These are phyloP conservation scores for Candida nonsorbophila DNA, from an alignment of 805 yeast genomes.

Conservation along the genomic window DNA sequence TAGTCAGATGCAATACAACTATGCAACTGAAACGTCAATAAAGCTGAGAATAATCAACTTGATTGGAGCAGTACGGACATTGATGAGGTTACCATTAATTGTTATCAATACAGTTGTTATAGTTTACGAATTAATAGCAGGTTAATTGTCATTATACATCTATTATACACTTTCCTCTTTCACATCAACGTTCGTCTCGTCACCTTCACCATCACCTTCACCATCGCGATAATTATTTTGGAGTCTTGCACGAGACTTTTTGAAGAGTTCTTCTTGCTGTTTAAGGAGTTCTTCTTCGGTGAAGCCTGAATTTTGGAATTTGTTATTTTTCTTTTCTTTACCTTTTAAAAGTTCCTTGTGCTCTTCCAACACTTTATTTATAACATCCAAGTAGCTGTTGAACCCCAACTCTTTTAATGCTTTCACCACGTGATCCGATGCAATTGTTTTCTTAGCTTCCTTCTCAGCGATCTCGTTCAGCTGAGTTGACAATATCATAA, in stretches of 20 bases:
- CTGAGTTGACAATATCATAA: constrained; percentile 90
- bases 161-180: no score
- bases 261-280: constrained; percentile 91
- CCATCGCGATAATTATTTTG: constrained; percentile 23
- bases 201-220: no score
- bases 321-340: constrained; percentile 85
- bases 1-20: constrained; percentile 18
- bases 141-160: no score
- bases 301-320: constrained; percentile 87
- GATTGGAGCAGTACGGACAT: constrained; percentile 70
- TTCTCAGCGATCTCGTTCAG: constrained; percentile 94
- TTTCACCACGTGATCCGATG: constrained; percentile 90
- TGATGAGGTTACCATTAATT: constrained; percentile 70
- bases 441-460: constrained; percentile 93
- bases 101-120: constrained; percentile 62
- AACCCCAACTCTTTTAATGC: constrained; percentile 88
- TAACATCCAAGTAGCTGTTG: constrained; percentile 73
- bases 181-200: no score
- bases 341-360: constrained; percentile 86
- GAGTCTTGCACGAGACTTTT: constrained; percentile 64
- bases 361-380: constrained; percentile 73
- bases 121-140: constrained; percentile 63
- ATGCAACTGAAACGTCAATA: constrained; percentile 29
- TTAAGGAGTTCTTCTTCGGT: constrained; percentile 86
- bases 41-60: constrained; percentile 58